A percentile compares a stretch with the other conserved stretches of the same genome.
phyloP scores from a whole-genome alignment of 495 filamentous ascomycete species.

The Aspergillus coremiiformis region DNA sequence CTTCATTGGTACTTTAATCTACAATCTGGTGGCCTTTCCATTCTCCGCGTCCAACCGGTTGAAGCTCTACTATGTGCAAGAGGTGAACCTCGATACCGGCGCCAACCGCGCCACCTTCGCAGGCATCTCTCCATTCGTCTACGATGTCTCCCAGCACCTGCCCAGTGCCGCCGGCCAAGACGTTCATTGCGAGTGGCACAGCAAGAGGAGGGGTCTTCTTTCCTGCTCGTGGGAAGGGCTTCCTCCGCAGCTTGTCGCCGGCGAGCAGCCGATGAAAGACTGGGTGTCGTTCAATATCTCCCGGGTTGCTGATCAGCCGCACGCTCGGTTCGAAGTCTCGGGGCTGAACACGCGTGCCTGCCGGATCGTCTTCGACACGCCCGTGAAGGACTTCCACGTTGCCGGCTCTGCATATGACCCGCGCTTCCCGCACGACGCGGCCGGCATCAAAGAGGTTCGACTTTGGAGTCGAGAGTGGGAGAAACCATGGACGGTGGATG shows the following conservation, averaged over 20 bases:
- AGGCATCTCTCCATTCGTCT: slow-evolving; percentile 65
- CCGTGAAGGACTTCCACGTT: slow-evolving; percentile 56
- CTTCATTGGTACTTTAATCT: slow-evolving; percentile 70
- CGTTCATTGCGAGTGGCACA: slow-evolving; percentile 42
- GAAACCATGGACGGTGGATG: slow-evolving; percentile 65
- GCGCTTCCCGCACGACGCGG: slow-evolving; percentile 48
- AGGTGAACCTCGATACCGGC: slow-evolving; percentile 68
- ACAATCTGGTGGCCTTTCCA: slow-evolving; percentile 83
- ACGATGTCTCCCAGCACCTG: slow-evolving; percentile 54
- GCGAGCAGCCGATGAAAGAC: slow-evolving; percentile 29
- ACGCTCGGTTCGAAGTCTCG: slow-evolving; percentile 50
- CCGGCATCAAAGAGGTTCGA: slow-evolving; percentile 49
- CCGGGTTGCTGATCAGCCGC: slow-evolving; percentile 22
- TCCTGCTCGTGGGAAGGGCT: slow-evolving; percentile 67
- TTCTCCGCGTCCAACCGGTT: slow-evolving; percentile 72
- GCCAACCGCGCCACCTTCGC: slow-evolving; percentile 59
- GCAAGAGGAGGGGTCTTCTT: slow-evolving; percentile 34
- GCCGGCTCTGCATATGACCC: slow-evolving; percentile 46
- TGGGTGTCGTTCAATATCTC: slow-evolving; percentile 61
- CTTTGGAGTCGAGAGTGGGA: slow-evolving; percentile 74
- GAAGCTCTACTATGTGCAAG: slow-evolving; percentile 82
- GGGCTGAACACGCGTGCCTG: slow-evolving; percentile 66
- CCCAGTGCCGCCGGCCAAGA: slow-evolving; percentile 62
- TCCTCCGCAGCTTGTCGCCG: slow-evolving; percentile 46
- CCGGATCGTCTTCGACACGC: slow-evolving; percentile 53